These are phyloP conservation scores for Chrysoporthe austroafricana DNA, from an alignment of 2,329 filamentous ascomycete genomes.

Conservation along the genomic window DNA sequence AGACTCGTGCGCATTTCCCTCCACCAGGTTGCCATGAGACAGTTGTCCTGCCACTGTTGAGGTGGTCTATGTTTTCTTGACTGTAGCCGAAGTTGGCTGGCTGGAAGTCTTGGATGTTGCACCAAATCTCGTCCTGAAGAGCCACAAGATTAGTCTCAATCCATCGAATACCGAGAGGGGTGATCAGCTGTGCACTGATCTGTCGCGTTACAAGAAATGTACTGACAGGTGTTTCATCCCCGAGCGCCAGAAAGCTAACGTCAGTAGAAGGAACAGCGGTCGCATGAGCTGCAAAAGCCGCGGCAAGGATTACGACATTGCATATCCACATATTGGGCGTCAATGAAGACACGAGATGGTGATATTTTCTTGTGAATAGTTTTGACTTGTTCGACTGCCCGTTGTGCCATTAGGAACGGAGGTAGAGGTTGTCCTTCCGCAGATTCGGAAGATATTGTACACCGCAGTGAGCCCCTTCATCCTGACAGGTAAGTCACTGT, in stretches of 20 bases:
- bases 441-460: neutral
- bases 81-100: slow-evolving; percentile 12
- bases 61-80: slow-evolving; percentile 5
- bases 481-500: neutral
- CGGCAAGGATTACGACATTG: neutral
- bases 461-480: neutral
- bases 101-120: neutral
- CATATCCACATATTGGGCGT: neutral
- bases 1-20: slow-evolving; percentile 6
- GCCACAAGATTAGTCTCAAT: neutral
- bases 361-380: neutral
- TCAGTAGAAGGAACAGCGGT: neutral
- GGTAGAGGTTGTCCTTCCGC: neutral
- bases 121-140: slow-evolving; percentile 7
- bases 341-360: neutral
- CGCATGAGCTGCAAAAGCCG: neutral
- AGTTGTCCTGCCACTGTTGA: neutral
- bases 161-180: neutral
- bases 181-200: neutral
- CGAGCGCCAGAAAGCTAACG: neutral
- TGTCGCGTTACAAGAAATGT: neutral
- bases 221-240: neutral
- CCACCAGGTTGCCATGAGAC: slow-evolving; percentile 9
- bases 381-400: neutral
- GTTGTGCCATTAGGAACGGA: neutral